Evolutionary conservation across 257 asterid species (phyloP), one percentile per base, ranked within the genome.

Genomic region (Nicotiana attenuata): DNA sequence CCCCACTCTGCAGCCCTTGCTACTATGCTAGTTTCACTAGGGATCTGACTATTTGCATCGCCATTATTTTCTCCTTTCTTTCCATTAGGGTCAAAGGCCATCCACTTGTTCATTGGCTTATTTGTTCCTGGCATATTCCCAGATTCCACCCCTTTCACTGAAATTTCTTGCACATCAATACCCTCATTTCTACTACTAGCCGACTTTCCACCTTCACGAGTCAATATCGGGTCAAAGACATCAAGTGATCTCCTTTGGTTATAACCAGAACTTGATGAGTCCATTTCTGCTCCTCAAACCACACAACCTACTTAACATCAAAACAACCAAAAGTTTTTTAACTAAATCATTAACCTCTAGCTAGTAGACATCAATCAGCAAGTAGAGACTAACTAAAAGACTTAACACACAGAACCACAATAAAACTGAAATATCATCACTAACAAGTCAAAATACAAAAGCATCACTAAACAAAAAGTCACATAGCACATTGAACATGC

Each of bases 1-100:
- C 98, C 98, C 99, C 97, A 95, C 83, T 91, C 98, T 15, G 98
- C 94, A 76, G 93, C 83, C 82, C 98, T 91, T 86, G 90, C 88
- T 52, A 89, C 89, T 83, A 95, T 89, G 73, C 52, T 89, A 20
- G 87, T 88, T 83, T 84, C 90, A 0, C 77, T 67, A 13, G 76
- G 71, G 26, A 38, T 57, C 82, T 78, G 56, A 45, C 79, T 45
- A 22, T 76, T 80, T 29, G 24, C 73, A 60, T 11, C 41, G 16
- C 59, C 83, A 19, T 31, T n/a, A 59, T 15, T 19, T 14, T 77
- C 75, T 47, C 33, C 81, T 57, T 65, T 80, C 38, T 87, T 67
- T 63, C 78, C 89, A 14, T 81, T 86, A 15, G 76, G 41, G 38
- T 86, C 92, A 83, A 94, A 92, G 13, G 96, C 97, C 97, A 93